phyloP scores from a whole-genome alignment of 2,329 filamentous ascomycete species.

The Simplicillium aogashimaense region DNA sequence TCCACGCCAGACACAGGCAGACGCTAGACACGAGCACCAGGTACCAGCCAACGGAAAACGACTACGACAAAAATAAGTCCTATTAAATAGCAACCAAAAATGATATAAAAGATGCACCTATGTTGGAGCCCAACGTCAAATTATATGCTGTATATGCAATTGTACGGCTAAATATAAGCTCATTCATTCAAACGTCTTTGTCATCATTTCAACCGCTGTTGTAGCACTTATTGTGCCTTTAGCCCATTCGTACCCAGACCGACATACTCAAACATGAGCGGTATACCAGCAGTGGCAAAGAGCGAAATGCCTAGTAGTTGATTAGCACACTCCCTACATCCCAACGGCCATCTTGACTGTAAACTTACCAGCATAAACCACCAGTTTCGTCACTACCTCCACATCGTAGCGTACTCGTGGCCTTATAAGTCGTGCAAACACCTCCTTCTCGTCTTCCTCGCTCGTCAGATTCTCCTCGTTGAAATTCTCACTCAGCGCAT shows the following conservation, averaged over 20 bases:
- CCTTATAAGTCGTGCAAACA: conserved; percentile 76
- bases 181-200: background rate
- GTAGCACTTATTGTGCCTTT: conserved; percentile 8
- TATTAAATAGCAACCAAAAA: too few species aligned
- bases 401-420: conserved; percentile 93
- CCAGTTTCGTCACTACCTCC: conserved; percentile 94
- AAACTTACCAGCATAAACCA: conserved; percentile 78
- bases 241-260: conserved; percentile 36
- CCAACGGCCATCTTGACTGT: background rate
- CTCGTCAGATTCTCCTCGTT: conserved; percentile 30
- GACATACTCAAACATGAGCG: conserved; percentile 58
- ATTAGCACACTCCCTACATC: conserved; percentile 10
- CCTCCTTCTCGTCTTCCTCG: conserved; percentile 58
- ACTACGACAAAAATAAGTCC: too few species aligned
- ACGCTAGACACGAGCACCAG: too few species aligned
- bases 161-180: background rate
- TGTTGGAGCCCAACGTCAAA: too few species aligned
- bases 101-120: too few species aligned
- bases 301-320: conserved; percentile 60
- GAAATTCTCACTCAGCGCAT: conserved; percentile 17
- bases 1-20: too few species aligned
- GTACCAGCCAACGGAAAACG: too few species aligned
- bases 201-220: background rate
- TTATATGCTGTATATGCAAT: conserved; percentile 1
- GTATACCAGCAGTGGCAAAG: conserved; percentile 68